Base-by-base conservation (phyloP, 2,329 filamentous ascomycete genomes). In the Cordyceps tenuipes region DNA sequence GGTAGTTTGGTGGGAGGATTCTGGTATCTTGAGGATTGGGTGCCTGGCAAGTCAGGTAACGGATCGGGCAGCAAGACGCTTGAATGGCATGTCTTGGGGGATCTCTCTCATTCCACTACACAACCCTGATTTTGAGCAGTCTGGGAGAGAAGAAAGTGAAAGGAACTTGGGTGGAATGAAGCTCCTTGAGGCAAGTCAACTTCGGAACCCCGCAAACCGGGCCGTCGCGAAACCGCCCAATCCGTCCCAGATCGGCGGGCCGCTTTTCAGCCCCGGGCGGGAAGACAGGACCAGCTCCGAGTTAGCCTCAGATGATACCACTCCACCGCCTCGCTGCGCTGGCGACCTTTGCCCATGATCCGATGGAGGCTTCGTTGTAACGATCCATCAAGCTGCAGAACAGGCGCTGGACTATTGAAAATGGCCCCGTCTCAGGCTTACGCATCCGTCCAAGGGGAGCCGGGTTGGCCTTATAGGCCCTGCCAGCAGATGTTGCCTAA, bases 201-300 rank as follows among this genome's bases (percentile, higher is more conserved):
- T 3, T 44, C 55, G 55, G 55, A 43, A 5, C 19, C 23, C 49
- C 46, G 55, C 55, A 23, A 21, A 43, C 34, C 46, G 36, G 34
- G 21, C 23, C 55, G 47, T 57, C 55, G 55, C 55, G 36, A 57
- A 57, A 1, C 46, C 19, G 23, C 55, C 43, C 46, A 57, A 57
- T 57, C 34, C 23, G 34, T 26, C 21, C 23, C 34, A 15, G 44
- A 56, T 56, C 55, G n/a, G 21, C 55, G n/a, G 41, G 43, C 23
- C 1, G 34, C 17, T 19, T 17, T 29, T 50, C 55, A 57, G 55
- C 55, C 55, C 12, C 46, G 43, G 34, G 17, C 29, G 54, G 19
- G 15, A 9, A 13, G 5, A 31, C 23, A 31, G 21, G 39, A 15
- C 29, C 21, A 19, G 21, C 51, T 7, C 21, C 23, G 34, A 36